Base-by-base conservation (phyloP, 2,329 filamentous ascomycete genomes). In the Botrytis fragariae region DNA sequence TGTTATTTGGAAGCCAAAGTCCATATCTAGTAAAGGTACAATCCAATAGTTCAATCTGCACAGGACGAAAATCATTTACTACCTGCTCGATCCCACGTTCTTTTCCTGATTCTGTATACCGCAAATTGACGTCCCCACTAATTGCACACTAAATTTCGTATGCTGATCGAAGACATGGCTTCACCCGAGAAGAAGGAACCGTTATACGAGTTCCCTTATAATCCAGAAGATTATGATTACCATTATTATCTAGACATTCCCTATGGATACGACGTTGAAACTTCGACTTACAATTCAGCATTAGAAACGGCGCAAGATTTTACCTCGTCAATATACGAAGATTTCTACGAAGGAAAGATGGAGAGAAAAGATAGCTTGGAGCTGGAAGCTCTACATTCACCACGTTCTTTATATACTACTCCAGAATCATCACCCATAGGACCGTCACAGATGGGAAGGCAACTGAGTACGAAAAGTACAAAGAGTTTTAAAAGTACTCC, bases 271-370 rank as follows among this genome's bases (percentile, higher is more conserved):
- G 61, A 72, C 35, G 48, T 57, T 14, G 70, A 72, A 45, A 45
- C 70, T 57, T 72, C 70, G 45, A 72, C 70, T 14, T 72, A 59
- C 32, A 48, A 32, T 22, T 67, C 61, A 44, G 48, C 70, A n/a
- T 25, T n/a, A 59, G 70, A 67, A 37, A 67, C 70, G 9, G 25
- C 32, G 2, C 37, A 42, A 12, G 45, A 72, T 25, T 54, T 54
- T 18, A 29, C 51, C 2, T 39, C 35, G 14, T 45, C 48, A 12
- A 59, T 67, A 22, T 72, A 59, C 48, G 70, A 67, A 39, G 60
- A 72, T 37, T 35, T 29, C 25, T 35, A 67, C 51, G 45, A 54
- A 32, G 61, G 39, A 14, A 71, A 71, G 45, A 42, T 37, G 39
- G 69, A 65, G 29, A 42, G 48, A 29, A 69, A 22, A 7, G 35